Base-by-base conservation (phyloP, 2,329 filamentous ascomycete species). In the Phoma sp. region DNA sequence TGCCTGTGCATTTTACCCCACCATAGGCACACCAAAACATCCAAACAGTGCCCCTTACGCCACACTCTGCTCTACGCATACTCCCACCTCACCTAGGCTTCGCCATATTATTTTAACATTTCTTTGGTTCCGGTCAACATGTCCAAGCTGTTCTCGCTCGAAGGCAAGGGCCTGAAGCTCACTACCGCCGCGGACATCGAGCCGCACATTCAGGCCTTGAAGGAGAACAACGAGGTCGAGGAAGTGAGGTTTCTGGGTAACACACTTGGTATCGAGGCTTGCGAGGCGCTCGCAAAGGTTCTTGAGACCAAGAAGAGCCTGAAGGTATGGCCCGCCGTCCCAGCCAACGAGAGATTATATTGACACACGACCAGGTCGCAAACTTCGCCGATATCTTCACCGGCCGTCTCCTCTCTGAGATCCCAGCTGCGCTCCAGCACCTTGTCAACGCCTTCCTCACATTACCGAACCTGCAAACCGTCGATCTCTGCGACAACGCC, bases 311-410 rank as follows among this genome's bases (percentile, higher is more conserved):
- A 98, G 80, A 91, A 91, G 79, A 88, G 82, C 59, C 82, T 97
- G 37, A 85, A 89, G 79, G 89, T 90, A 56, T 42, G 62, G 60
- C 46, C 8, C 13, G 37, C 8, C 46, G 30, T 44, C 10, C 13
- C 7, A 33, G 13, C 2, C 13, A n/a, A 33, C 5, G 5, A 27
- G 30, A 29, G 24, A 22, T 44, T 46, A 32, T 24, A 59, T 47
- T 67, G 45, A 68, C 49, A 44, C 52, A 67, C 88, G 22, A 38
- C 33, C 45, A 73, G 86, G 81, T 88, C 70, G 93, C 90, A 71
- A 96, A 97, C 78, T 83, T 99, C 52, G 93, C 93, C 75, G 95
- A 99, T 76, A 96, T 99, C 80, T 99, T 98, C 81, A 99, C 95
- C 55, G 91, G 90, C 29, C 91, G 95, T 64, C 86, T 98, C 40